These are phyloP conservation scores for Fusarium poae DNA, from an alignment of 2,329 filamentous ascomycete genomes.

Conservation along the genomic window DNA sequence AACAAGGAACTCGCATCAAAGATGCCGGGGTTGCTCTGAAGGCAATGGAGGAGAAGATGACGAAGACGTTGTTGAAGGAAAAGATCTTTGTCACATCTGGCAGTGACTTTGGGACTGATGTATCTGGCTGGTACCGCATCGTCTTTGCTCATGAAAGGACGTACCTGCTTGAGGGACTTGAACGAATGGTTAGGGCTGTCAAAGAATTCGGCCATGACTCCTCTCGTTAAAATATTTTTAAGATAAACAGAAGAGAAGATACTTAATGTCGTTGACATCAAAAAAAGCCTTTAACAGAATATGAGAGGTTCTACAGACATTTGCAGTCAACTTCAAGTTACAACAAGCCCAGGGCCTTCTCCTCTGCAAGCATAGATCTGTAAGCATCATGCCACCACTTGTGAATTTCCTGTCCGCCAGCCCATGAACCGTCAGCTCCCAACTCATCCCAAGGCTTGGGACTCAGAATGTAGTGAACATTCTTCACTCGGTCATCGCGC, in stretches of 20 bases:
- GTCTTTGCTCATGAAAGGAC: neutral
- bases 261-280: neutral
- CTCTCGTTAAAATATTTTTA: too few relatives aligned
- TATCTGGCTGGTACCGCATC: conserved; percentile 1
- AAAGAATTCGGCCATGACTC: neutral
- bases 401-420: conserved; percentile 1
- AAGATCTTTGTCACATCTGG: neutral
- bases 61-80: neutral
- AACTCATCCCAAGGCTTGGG: conserved; percentile 31
- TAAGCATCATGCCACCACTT: conserved; percentile 32
- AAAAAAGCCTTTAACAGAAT: neutral
- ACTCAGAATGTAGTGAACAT: conserved; percentile 29
- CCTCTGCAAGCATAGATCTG: neutral
- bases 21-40: fast-evolving
- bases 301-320: neutral
- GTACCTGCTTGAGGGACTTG: neutral
- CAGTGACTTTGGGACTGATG: neutral
- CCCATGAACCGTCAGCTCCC: neutral
- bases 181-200: neutral
- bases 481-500: conserved; percentile 26
- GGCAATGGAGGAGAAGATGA: neutral
- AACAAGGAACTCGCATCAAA: neutral
- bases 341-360: neutral
- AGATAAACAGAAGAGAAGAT: too few relatives aligned
- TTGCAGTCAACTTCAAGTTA: neutral